These are phyloP conservation scores for Xylaria nigripes DNA, from an alignment of 495 filamentous ascomycete species.

Conservation along the genomic window DNA sequence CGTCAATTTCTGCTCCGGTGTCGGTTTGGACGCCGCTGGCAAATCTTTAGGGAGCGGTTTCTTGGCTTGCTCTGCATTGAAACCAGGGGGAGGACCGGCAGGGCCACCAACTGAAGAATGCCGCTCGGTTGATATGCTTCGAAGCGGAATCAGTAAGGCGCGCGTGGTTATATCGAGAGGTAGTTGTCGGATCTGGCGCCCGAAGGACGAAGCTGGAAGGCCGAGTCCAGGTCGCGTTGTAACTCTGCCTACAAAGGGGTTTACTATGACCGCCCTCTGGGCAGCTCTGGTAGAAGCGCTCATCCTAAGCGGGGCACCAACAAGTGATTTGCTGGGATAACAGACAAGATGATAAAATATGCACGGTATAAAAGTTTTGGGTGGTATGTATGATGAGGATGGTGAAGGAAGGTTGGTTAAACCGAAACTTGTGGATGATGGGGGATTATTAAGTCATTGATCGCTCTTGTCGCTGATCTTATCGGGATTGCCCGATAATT, in stretches of 20 bases:
- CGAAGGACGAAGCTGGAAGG: conserved; percentile 24
- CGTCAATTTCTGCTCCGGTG: conserved; percentile 27
- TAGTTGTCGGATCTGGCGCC: conserved; percentile 26
- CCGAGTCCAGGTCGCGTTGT: conserved; percentile 22
- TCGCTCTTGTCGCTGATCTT: neutral
- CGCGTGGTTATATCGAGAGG: conserved; percentile 55
- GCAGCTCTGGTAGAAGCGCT: conserved; percentile 53
- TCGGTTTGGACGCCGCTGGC: conserved; percentile 29
- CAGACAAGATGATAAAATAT: neutral
- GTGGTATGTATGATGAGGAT: neutral
- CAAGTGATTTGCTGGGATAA: neutral
- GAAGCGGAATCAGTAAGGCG: conserved; percentile 57
- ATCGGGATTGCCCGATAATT: neutral
- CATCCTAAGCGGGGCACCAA: conserved; percentile 30
- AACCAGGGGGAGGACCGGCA: conserved; percentile 78
- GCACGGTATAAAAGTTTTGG: neutral
- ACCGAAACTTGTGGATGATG: neutral
- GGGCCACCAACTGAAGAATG: conserved; percentile 35
- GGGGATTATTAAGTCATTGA: neutral
- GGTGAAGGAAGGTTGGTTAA: neutral
- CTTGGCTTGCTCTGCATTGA: conserved; percentile 85
- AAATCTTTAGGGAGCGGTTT: conserved; percentile 60
- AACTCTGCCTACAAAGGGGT: conserved; percentile 38
- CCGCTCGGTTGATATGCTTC: conserved; percentile 65
- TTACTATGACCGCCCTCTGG: conserved; percentile 49